Base-by-base conservation (phyloP, 306 rosid genomes). In the Ochetophila trinervis region DNA sequence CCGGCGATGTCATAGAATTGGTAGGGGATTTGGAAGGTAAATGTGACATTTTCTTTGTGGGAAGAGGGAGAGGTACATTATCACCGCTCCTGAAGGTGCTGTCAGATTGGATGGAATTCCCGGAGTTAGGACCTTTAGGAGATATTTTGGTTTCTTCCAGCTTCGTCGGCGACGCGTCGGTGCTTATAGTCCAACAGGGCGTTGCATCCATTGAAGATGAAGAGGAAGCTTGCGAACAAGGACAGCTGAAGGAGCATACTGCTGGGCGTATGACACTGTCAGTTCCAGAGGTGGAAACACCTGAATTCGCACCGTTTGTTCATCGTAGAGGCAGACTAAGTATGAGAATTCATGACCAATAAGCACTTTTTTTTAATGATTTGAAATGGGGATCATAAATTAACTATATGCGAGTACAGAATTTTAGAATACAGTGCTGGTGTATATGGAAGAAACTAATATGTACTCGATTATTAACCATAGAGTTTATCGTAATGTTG, bases 121-220 rank as follows among this genome's bases (percentile, higher is more conserved):
- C 67, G 0, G 95, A 83, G 60, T 73, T 83, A 8, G 91, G 91
- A 6, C 73, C 73, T 1, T 42, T 83, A 30, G 91, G 88, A 9
- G 87, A 81, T 63, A 52, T 82, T 11, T 54, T 83, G 73, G 85
- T 80, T 1, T 80, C 84, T 12, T 65, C 80, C 8, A 72, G 32
- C 54, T 72, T 79, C 37, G 75, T 72, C 0, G 35, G 71, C 1
- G 21, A 40, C 1, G 70, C 90, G 3, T 87, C 85, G n/a, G 62
- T 85, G 64, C 67, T 87, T 1, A 77, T 82, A 23, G 76, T 87
- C 20, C 88, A 78, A 14, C 81, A 79, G 45, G 70, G 74, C 36
- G 21, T 11, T 42, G 4, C 35, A 4, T 13, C 57, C 12, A 1
- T 14, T 9, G 1, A 63, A 6, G 47, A 11, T 27, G 32, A 27